Conservation (phyloP, 2,329 filamentous ascomycete species). For the Calonectria pteridis region DNA sequence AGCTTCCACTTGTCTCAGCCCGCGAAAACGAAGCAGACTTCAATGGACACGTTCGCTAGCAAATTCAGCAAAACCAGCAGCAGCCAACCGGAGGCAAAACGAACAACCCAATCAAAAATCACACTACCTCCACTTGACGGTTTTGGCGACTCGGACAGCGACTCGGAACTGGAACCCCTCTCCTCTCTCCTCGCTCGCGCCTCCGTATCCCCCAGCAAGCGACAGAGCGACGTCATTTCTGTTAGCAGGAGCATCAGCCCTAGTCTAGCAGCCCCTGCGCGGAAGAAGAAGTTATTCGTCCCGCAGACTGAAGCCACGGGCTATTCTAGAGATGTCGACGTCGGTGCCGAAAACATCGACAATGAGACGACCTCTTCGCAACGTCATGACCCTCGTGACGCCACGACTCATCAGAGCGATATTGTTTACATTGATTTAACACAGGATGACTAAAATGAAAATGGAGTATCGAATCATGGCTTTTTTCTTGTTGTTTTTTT, state of each 20-base stretch:
- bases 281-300: slow-evolving; percentile 55
- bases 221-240: slow-evolving; percentile 6
- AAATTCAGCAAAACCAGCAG: slow-evolving; percentile 18
- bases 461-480: background rate
- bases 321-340: slow-evolving; percentile 53
- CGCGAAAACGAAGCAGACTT: slow-evolving; percentile 48
- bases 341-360: slow-evolving; percentile 44
- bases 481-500: background rate
- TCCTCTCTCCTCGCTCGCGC: slow-evolving; percentile 13
- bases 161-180: slow-evolving; percentile 23
- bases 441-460: slow-evolving; percentile 39
- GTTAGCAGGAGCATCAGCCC: slow-evolving; percentile 19
- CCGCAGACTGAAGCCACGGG: slow-evolving; percentile 53
- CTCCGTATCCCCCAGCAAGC: slow-evolving; percentile 19
- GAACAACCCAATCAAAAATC: background rate
- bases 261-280: slow-evolving; percentile 33
- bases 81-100: slow-evolving; percentile 24
- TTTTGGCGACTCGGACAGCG: slow-evolving; percentile 28
- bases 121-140: background rate
- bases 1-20: slow-evolving; percentile 25
- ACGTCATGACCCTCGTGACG: slow-evolving; percentile 29
- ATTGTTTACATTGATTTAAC: slow-evolving; percentile 52
- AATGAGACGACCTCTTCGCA: slow-evolving; percentile 35
- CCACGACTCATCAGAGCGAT: slow-evolving; percentile 47
- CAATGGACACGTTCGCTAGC: slow-evolving; percentile 47